These are phyloP conservation scores for Cephalotrichum gorgonifer DNA, from an alignment of 2,329 filamentous ascomycete genomes.

Conservation along the genomic window DNA sequence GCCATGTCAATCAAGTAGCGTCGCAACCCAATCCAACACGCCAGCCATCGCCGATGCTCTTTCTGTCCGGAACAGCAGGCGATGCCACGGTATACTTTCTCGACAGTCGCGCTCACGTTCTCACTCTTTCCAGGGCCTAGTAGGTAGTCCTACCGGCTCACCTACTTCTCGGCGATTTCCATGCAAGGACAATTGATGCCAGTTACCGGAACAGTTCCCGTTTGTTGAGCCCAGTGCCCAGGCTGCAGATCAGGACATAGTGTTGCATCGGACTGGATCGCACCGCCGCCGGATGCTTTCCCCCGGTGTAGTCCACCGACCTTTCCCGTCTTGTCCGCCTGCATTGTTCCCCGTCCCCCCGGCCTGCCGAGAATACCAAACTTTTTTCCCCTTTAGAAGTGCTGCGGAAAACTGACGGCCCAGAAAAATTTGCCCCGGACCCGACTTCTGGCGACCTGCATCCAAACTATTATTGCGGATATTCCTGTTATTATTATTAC, in stretches of 20 bases:
- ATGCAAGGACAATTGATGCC: background rate
- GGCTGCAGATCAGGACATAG: background rate
- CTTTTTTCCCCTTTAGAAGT: background rate
- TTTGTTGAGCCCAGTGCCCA: background rate
- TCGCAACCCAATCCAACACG: background rate
- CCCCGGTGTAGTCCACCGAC: background rate
- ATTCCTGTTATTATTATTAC: too few species aligned
- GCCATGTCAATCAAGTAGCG: constrained; percentile 2
- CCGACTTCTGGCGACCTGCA: background rate
- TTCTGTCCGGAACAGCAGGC: background rate
- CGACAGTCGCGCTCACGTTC: background rate
- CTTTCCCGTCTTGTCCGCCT: background rate
- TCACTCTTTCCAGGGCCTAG: background rate
- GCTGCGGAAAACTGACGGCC: background rate
- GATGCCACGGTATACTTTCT: background rate
- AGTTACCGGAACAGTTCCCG: background rate
- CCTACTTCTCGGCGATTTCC: too few species aligned
- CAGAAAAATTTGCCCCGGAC: background rate
- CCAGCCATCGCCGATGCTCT: background rate
- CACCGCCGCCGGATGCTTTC: background rate
- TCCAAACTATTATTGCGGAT: background rate
- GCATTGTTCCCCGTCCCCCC: background rate
- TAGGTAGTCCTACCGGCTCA: background rate
- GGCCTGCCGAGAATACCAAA: background rate
- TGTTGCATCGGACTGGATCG: background rate